phyloP scores from a whole-genome alignment of 164 flowering plant species.

The Dillenia turbinata region DNA sequence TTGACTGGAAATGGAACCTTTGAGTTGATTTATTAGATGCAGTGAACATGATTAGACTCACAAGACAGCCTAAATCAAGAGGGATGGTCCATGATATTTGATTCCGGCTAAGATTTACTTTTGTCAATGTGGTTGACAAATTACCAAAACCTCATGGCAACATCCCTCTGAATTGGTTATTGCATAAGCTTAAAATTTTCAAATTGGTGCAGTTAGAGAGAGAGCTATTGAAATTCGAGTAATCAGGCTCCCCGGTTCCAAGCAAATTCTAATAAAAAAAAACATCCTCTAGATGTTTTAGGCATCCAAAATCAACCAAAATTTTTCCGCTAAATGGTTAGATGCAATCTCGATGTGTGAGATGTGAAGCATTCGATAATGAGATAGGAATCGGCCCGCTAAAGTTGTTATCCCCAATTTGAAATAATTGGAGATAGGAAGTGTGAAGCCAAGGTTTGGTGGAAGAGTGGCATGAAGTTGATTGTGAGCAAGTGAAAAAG shows the following conservation, averaged over 20 bases:
- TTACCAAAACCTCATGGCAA: conserved; percentile 9
- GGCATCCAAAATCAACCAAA: conserved; percentile 5
- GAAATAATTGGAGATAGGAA: not conserved
- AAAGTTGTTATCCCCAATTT: not conserved
- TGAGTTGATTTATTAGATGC: not conserved
- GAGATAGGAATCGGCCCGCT: not conserved
- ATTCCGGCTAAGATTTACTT: not conserved
- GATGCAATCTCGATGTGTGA: not conserved
- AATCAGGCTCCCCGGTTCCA: not conserved
- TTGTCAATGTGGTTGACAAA: not conserved
- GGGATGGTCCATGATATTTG: conserved; percentile 7
- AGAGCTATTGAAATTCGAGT: conserved; percentile 5
- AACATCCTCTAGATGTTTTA: not conserved
- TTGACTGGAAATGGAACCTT: not conserved
- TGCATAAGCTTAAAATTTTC: not conserved
- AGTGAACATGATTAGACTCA: not conserved
- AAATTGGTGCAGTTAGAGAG: conserved; percentile 16
- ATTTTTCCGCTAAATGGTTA: conserved; percentile 11
- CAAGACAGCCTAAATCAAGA: not conserved
- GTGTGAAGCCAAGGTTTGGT: not conserved
- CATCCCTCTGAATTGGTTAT: not conserved
- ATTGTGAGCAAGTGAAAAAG: not conserved
- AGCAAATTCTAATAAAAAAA: not conserved
- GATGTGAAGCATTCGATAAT: conserved; percentile 2
- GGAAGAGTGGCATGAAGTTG: conserved; percentile 6